Percentiles rank a stretch among this genome's conserved stretches.
Evolutionary conservation across 129 eudicot genomes (phyloP).

Genomic region (Tagetes patula): DNA sequence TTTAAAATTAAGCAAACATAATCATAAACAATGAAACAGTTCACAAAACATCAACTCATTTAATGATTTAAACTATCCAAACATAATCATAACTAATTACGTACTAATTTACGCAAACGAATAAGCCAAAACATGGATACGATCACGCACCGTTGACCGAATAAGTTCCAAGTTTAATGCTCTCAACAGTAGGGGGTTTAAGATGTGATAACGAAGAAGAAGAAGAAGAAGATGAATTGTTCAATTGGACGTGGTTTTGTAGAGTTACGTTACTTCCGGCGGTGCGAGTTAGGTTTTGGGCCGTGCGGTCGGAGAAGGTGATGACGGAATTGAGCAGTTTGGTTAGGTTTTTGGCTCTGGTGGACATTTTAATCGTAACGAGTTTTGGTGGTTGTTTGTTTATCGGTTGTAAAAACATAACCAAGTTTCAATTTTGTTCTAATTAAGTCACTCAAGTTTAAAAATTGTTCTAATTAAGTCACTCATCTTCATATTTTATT

Average conservation of each 20-base stretch:
- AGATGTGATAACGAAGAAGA: constrained; percentile 19
- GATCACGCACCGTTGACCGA: constrained; percentile 26
- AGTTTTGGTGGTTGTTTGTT: constrained; percentile 2
- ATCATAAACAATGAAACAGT: background rate
- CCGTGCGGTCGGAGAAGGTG: constrained; percentile 39
- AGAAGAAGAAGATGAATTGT: background rate
- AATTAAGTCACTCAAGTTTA: too few species aligned
- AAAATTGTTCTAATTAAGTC: too few species aligned
- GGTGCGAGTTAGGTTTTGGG: constrained; percentile 38
- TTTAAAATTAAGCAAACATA: background rate
- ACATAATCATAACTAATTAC: background rate
- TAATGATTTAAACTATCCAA: background rate
- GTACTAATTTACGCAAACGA: too few species aligned
- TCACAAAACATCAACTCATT: too few species aligned
- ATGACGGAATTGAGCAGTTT: constrained; percentile 33
- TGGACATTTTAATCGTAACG: constrained; percentile 25
- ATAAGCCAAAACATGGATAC: background rate
- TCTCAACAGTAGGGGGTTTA: constrained; percentile 26
- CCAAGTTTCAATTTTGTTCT: too few species aligned
- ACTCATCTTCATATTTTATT: too few species aligned
- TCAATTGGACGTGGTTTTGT: constrained; percentile 24
- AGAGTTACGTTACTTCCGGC: constrained; percentile 33
- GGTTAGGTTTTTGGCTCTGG: constrained; percentile 28
- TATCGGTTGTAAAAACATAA: too few species aligned
- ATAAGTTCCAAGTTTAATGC: constrained; percentile 28